A percentile compares a stretch with the other conserved stretches of the same genome.
Conservation (phyloP, 768 basidiomycete genomes). For the Glaciozyma martinii region DNA sequence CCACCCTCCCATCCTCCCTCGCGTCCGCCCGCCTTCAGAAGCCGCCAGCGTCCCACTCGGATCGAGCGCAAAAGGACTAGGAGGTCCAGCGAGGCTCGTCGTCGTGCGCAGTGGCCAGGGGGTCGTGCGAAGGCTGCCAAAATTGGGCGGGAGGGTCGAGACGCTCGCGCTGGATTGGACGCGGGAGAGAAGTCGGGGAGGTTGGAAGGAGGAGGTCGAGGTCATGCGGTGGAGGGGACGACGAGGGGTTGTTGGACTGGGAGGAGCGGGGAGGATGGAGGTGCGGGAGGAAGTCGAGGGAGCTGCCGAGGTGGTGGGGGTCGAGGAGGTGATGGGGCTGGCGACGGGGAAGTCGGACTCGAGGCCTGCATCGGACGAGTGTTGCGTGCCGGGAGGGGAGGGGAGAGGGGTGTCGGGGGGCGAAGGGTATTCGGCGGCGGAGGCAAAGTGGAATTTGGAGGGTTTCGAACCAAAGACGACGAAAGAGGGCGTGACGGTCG, state of each 20-base stretch:
- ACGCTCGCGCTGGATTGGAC: slow-evolving; percentile 1
- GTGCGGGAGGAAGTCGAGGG: background rate
- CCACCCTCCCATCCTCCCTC: background rate
- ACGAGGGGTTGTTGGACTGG: background rate
- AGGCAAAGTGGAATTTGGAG: background rate
- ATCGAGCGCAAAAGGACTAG: background rate
- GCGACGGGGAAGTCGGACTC: background rate
- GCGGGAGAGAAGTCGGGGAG: background rate
- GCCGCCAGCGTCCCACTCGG: background rate
- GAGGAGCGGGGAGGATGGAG: background rate
- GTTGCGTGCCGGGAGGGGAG: background rate
- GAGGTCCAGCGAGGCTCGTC: too few relatives aligned
- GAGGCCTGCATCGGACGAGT: too few relatives aligned
- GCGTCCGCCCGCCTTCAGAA: background rate
- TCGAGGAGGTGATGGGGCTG: background rate
- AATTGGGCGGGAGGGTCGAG: slow-evolving; percentile 1
- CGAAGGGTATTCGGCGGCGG: background rate
- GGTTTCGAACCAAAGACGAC: background rate
- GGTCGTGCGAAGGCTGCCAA: background rate
- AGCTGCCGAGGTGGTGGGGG: background rate
- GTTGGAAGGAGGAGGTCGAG: background rate
- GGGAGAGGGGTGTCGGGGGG: background rate
- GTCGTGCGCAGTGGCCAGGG: background rate
- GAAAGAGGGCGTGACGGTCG: too few relatives aligned
- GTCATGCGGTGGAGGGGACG: background rate